A percentile compares a stretch with the other conserved stretches of the same genome.
Evolutionary conservation across 2,329 filamentous ascomycete genomes (phyloP).

Genomic region (Penicillium oxalicum): DNA sequence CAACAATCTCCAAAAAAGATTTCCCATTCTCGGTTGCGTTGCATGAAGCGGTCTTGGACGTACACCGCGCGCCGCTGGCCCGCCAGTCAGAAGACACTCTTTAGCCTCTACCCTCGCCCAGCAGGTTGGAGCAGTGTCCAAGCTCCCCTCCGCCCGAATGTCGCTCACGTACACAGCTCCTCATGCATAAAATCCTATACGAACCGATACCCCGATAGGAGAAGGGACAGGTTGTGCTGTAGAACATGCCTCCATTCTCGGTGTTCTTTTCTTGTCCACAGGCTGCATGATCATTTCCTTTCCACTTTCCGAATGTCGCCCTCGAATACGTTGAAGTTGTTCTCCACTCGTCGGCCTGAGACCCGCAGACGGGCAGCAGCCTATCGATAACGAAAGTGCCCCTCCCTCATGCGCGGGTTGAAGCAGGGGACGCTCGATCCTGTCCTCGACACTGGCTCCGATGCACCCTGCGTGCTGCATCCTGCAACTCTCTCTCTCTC

Average conservation of each 20-base stretch:
- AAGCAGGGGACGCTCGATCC: constrained; percentile 2
- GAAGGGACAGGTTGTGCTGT: no score
- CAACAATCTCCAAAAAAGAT: background rate
- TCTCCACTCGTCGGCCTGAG: background rate
- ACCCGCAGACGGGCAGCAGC: constrained; percentile 5
- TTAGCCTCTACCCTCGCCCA: background rate
- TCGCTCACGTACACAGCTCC: no score
- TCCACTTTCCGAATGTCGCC: no score
- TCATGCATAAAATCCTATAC: background rate
- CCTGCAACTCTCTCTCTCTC: background rate
- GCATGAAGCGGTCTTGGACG: no score
- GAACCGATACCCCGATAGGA: no score
- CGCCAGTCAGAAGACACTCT: background rate
- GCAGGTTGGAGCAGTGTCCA: no score
- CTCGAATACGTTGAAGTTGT: background rate
- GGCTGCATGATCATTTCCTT: no score
- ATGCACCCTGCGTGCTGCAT: background rate
- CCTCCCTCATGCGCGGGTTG: constrained; percentile 20
- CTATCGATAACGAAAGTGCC: constrained; percentile 29
- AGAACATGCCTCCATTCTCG: no score
- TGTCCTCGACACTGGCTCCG: background rate
- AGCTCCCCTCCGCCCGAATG: no score
- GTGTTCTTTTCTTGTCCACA: no score
- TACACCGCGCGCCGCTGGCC: background rate
- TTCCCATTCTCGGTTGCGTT: no score